Conservation (phyloP, 768 basidiomycete species). For the Sporobolomyces phaffii region DNA sequence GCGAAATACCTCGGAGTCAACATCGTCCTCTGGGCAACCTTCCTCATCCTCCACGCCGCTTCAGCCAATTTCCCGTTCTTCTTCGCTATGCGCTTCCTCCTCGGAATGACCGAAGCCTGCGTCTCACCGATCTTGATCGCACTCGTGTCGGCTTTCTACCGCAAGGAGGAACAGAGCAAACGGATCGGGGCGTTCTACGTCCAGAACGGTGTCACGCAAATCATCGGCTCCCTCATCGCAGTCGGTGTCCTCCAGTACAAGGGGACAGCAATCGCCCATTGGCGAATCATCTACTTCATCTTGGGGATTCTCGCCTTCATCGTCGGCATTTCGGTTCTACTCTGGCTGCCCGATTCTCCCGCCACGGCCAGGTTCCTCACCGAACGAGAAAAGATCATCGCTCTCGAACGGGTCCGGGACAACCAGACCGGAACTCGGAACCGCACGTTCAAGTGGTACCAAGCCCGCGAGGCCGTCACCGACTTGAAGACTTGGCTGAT, state of each 20-base stretch:
- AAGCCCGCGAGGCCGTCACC: constrained; percentile 56
- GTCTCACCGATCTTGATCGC: constrained; percentile 61
- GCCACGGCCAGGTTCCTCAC: constrained; percentile 58
- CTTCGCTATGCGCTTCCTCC: constrained; percentile 59
- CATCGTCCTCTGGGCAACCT: constrained; percentile 56
- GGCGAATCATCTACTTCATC: constrained; percentile 44
- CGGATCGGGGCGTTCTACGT: constrained; percentile 64
- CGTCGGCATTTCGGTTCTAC: constrained; percentile 55
- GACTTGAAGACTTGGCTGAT: constrained; percentile 63
- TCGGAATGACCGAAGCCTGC: constrained; percentile 53
- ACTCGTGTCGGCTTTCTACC: constrained; percentile 64
- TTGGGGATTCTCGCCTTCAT: constrained; percentile 57
- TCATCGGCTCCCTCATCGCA: constrained; percentile 57
- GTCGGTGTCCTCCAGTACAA: constrained; percentile 56
- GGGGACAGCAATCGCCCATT: constrained; percentile 54
- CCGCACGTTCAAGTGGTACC: constrained; percentile 57
- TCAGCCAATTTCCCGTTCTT: constrained; percentile 58
- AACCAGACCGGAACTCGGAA: constrained; percentile 61
- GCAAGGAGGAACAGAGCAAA: constrained; percentile 60
- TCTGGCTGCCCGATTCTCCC: constrained; percentile 63
- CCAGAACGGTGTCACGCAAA: neutral
- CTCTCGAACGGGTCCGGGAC: constrained; percentile 61
- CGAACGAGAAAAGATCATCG: constrained; percentile 59
- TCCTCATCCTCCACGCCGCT: constrained; percentile 60
- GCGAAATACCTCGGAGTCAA: constrained; percentile 51